Evolutionary conservation across 352 stramenopile species (phyloP), one percentile per base, ranked within the genome.

Genomic region (Phytophthora idaei): DNA sequence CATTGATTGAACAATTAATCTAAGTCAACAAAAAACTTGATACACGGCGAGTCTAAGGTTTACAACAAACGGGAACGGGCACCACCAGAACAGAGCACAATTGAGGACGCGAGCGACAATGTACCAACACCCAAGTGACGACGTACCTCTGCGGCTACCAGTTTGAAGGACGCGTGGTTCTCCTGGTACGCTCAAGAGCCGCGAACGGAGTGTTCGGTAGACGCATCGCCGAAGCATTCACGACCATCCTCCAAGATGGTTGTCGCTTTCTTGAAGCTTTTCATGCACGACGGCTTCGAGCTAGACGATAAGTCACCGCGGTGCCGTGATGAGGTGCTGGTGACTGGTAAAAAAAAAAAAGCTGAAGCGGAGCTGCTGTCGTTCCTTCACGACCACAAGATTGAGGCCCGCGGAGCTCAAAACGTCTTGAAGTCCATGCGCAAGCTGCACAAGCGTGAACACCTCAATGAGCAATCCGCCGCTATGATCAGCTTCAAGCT

Each of bases 1-100:
- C 29, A 6, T 42, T 54, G 48, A 12, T 54, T 42, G 29, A 54
- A 14, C 48, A 54, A 4, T 54, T 54, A 54, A 42, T 54, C 7
- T 11, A 42, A 27, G 14, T 54, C 28, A 51, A 51, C 41, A 27
- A 51, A 21, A 54, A 42, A 28, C 47, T 53, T 6, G 47, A 41
- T 4, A 28, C 47, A 27, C 47, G 47, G 4, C 14, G 14, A 47
- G 9, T 47, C n/a, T 47, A 27, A 42, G 36, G 12, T 42, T 5
- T 42, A 15, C 36, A 10, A 15, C 36, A 42, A 34, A 7, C 29
- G 29, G 2, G 36, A 42, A n/a, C 36, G 36, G n/a, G 36, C 36
- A 42, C 4, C 14, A 47, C 15, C 14, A 27, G 41, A 2, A 47
- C 6, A 47, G 15, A 47, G 27, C 4, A 27, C n/a, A 21, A 47